Evolutionary conservation across 306 rosid species (phyloP), one percentile per base, ranked within the genome.

Genomic region (Luffa acutangula): DNA sequence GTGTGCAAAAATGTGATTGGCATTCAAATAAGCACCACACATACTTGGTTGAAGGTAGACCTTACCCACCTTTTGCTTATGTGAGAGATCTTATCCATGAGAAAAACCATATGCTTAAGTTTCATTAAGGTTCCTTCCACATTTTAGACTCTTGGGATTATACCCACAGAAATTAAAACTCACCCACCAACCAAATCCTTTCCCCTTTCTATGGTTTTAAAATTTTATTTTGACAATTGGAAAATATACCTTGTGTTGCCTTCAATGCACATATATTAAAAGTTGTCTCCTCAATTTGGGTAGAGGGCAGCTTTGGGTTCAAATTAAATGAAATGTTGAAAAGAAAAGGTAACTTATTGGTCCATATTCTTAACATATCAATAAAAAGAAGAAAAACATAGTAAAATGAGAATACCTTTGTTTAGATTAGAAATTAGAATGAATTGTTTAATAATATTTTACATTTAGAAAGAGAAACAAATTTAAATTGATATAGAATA

Each of bases 11-110:
- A 25, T 56, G 56, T 76, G 74, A 86, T 76, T 21, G 9, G 20
- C 51, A 39, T 18, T 67, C 12, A 67, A 67, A 39, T 39, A 11
- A 60, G 31, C 79, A 82, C 90, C 91, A 86, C 91, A 81, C 31
- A 41, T 81, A 64, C 63, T 66, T 20, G 66, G 48, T 42, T 62
- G 31, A 63, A 45, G 65, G 70, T 82, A 48, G 75, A 79, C 78
- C 82, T 80, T 73, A 13, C 78, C 70, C 46, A 64, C 37, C 7
- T 25, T 54, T 65, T 64, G 77, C 36, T 15, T n/a, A 51, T 69
- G 76, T 36, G 7, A 58, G 64, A 21, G 13, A 70, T 80, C 85
- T 80, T 78, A 79, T 87, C 80, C 69, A 78, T 75, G 34, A 43
- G 18, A 11, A 31, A 34, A 63, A 34, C 45, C 71, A 64, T 36